These are phyloP conservation scores for Aristolochia californica DNA, from an alignment of 164 flowering plant species.

Conservation along the genomic window DNA sequence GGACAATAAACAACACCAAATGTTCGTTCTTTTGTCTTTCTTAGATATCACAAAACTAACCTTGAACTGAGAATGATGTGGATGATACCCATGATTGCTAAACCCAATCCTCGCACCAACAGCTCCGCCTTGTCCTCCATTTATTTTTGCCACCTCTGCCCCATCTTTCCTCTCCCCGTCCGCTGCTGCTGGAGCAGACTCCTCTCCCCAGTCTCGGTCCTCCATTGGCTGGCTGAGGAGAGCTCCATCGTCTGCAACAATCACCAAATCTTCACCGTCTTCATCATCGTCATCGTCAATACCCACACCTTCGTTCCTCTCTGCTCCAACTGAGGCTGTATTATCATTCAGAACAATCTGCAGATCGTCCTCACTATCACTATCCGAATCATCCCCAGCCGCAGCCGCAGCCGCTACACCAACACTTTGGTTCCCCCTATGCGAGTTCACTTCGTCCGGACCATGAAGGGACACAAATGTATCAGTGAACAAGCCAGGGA, in stretches of 20 bases:
- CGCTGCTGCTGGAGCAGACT: slow-evolving; percentile 29
- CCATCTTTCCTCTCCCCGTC: slow-evolving; percentile 63
- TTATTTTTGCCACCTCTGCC: slow-evolving; percentile 35
- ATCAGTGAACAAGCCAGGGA: slow-evolving; percentile 47
- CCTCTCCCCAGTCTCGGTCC: slow-evolving; percentile 72
- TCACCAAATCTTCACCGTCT: slow-evolving; percentile 65
- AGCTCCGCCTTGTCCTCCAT: slow-evolving; percentile 24
- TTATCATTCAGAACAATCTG: slow-evolving; percentile 85
- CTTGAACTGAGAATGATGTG: slow-evolving; percentile 98
- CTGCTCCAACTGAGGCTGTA: slow-evolving; percentile 27
- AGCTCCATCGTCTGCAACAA: slow-evolving; percentile 45
- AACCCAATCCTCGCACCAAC: slow-evolving; percentile 54
- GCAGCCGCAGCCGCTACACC: slow-evolving; percentile 13
- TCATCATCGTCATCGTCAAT: slow-evolving; percentile 58
- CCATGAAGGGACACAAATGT: slow-evolving; percentile 6
- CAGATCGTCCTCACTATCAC: slow-evolving; percentile 87
- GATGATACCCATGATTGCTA: slow-evolving; percentile 59
- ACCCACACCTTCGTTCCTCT: slow-evolving; percentile 29
- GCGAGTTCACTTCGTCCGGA: slow-evolving; percentile 3
- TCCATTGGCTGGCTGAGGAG: slow-evolving; percentile 36
- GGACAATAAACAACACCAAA: not conserved
- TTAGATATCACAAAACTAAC: slow-evolving; percentile 38
- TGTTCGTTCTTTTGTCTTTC: not conserved
- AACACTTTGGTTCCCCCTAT: slow-evolving; percentile 12
- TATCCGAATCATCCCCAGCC: slow-evolving; percentile 71